These are phyloP conservation scores for Baudoinia panamericana DNA, from an alignment of 495 filamentous ascomycete species.

Conservation along the genomic window DNA sequence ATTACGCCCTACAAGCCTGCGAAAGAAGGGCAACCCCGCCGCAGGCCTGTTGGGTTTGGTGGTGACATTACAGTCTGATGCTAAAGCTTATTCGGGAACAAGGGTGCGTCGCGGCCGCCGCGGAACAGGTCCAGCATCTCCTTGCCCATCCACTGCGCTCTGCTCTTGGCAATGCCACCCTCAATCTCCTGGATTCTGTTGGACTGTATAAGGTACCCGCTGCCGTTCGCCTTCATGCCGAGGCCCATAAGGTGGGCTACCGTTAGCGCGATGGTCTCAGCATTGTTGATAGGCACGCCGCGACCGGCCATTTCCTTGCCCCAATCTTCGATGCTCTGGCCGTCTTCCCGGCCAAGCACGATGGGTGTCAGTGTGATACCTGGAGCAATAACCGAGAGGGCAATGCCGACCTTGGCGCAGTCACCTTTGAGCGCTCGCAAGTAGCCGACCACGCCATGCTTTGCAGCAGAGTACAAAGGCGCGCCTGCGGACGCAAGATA, in stretches of 20 bases:
- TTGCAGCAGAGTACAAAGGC: constrained; percentile 27
- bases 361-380: constrained; percentile 28
- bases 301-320: constrained; percentile 21
- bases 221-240: constrained; percentile 24
- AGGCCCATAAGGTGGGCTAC: constrained; percentile 25
- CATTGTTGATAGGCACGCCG: constrained; percentile 26
- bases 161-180: constrained; percentile 24
- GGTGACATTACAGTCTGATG: constrained; percentile 7
- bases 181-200: constrained; percentile 26
- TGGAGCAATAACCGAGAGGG: constrained; percentile 26
- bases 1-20: constrained; percentile 76
- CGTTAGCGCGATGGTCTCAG: constrained; percentile 24
- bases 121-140: constrained; percentile 29
- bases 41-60: constrained; percentile 78
- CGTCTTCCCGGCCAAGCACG: constrained; percentile 11
- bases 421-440: constrained; percentile 28
- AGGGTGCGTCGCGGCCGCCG: constrained; percentile 22
- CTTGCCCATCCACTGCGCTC: constrained; percentile 28
- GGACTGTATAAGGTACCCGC: constrained; percentile 24
- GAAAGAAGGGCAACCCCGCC: constrained; percentile 42
- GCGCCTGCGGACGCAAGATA: constrained; percentile 27
- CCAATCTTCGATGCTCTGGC: constrained; percentile 15
- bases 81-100: constrained; percentile 25
- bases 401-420: constrained; percentile 22
- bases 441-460: constrained; percentile 28